These are phyloP conservation scores for Pleurotus cornucopiae DNA, from an alignment of 768 basidiomycete species.

Conservation along the genomic window DNA sequence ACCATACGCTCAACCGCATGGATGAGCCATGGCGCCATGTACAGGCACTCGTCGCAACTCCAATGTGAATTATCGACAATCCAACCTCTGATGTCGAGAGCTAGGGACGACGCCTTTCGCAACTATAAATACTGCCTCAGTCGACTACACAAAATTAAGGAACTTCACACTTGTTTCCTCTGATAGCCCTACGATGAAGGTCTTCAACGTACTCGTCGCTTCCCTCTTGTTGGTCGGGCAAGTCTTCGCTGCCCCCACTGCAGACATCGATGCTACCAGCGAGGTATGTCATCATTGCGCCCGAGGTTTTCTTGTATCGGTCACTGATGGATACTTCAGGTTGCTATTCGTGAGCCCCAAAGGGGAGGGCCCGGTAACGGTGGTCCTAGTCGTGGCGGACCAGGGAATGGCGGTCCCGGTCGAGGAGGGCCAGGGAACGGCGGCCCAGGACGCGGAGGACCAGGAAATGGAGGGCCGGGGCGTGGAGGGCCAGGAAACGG, in stretches of 20 bases:
- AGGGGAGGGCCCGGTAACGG: neutral
- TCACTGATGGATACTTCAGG: neutral
- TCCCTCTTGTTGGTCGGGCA: conserved; percentile 6
- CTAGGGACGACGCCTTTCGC: neutral
- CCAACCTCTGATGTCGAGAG: too few species aligned
- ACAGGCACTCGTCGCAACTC: too few species aligned
- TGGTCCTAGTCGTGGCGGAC: neutral
- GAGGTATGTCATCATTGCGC: neutral
- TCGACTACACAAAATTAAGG: neutral
- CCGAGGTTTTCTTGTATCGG: too few species aligned
- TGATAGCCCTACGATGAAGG: neutral
- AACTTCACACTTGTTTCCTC: neutral
- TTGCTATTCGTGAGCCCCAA: neutral
- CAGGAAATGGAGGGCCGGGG: too few species aligned
- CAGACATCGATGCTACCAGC: neutral
- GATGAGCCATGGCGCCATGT: too few species aligned
- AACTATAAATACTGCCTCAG: neutral
- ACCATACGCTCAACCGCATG: too few species aligned
- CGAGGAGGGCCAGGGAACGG: too few species aligned
- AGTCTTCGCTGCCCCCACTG: neutral
- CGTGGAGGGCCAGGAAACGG: neutral
- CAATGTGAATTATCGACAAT: neutral
- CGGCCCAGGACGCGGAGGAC: too few species aligned
- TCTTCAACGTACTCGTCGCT: conserved; percentile 3
- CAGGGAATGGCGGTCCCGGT: neutral